A percentile compares a stretch with the other conserved stretches of the same genome.
Conservation (phyloP, 176 grass and related monocot species). For the Aegilops longissima region DNA sequence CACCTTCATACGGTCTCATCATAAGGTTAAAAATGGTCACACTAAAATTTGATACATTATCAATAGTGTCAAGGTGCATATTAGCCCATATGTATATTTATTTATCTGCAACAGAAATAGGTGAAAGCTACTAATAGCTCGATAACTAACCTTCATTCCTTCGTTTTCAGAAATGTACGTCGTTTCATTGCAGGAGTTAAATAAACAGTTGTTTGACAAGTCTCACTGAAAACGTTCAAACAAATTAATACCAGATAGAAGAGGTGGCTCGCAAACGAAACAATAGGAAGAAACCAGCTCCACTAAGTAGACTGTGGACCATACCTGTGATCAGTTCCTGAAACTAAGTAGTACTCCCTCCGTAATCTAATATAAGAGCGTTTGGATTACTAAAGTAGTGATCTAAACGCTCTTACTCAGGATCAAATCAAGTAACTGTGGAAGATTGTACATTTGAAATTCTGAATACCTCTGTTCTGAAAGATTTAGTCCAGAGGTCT, state of each 20-base stretch:
- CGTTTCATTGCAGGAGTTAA: constrained; percentile 22
- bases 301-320: not conserved
- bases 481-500: not conserved
- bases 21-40: not conserved
- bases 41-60: not conserved
- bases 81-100: not conserved
- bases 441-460: not conserved
- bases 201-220: constrained; percentile 44
- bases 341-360: not conserved
- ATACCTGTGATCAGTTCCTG: not conserved
- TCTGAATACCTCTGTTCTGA: not conserved
- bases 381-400: too few relatives aligned
- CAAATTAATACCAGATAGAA: constrained; percentile 30
- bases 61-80: not conserved
- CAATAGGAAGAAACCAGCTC: not conserved
- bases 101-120: not conserved
- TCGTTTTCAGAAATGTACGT: constrained; percentile 45
- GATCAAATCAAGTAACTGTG: constrained; percentile 10
- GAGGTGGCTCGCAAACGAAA: constrained; percentile 6
- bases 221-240: constrained; percentile 56
- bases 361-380: too few relatives aligned
- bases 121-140: not conserved
- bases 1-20: not conserved
- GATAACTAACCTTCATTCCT: constrained; percentile 17
- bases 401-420: not conserved